Percentiles rank a stretch among this genome's conserved stretches.
These are phyloP conservation scores for Microbotryum lychnidis-dioicae DNA, from an alignment of 1,284 basidiomycete genomes.

Conservation along the genomic window DNA sequence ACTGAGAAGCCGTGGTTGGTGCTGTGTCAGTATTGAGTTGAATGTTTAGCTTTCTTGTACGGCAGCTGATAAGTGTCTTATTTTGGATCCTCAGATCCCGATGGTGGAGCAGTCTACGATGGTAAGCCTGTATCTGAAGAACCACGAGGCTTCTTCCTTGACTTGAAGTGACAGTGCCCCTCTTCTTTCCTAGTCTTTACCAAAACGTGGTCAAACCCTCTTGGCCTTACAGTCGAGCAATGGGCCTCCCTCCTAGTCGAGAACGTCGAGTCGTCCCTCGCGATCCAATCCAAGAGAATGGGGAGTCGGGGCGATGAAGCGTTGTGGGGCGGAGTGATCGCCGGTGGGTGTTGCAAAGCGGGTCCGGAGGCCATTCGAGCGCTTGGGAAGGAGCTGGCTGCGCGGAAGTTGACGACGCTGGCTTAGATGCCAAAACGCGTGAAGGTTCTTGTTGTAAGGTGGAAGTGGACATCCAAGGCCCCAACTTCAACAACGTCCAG, in stretches of 20 bases:
- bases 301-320: neutral
- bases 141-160: neutral
- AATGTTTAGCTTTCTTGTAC: neutral
- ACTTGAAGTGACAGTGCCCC: too few relatives aligned
- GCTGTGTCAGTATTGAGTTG: constrained; percentile 10
- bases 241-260: constrained; percentile 18
- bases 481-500: too few relatives aligned
- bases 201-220: constrained; percentile 22
- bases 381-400: constrained; percentile 7
- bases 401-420: too few relatives aligned
- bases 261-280: constrained; percentile 6
- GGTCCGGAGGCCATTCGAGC: constrained; percentile 17
- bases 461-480: too few relatives aligned
- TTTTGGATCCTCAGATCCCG: constrained; percentile 16
- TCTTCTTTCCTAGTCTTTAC: constrained; percentile 6
- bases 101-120: constrained; percentile 27
- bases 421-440: too few relatives aligned
- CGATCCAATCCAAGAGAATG: neutral
- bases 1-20: constrained; percentile 17
- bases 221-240: constrained; percentile 13
- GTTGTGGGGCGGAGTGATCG: constrained; percentile 12
- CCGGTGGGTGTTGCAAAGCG: constrained; percentile 29
- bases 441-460: too few relatives aligned
- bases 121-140: neutral
- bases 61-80: neutral